These are phyloP conservation scores for Dendrobium nobile DNA, from an alignment of 106 monocot species.

Conservation along the genomic window DNA sequence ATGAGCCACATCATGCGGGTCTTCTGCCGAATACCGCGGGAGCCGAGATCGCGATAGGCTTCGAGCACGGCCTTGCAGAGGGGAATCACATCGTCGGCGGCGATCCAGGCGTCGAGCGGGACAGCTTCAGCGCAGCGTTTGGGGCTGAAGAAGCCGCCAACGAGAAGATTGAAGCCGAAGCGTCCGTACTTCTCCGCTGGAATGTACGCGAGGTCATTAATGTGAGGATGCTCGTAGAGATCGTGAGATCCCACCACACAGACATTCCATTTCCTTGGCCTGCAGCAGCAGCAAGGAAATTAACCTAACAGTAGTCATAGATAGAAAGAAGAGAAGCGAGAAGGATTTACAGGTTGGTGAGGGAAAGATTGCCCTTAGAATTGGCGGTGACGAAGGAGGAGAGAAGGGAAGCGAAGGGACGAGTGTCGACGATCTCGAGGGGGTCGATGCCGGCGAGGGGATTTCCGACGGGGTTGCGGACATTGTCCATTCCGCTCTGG, in stretches of 20 bases:
- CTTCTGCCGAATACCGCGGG: conserved; percentile 82
- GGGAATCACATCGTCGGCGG: conserved; percentile 58
- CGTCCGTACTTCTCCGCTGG: conserved; percentile 69
- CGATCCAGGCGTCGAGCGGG: conserved; percentile 84
- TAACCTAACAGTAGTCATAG: background rate
- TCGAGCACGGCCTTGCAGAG: conserved; percentile 74
- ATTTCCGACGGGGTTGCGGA: conserved; percentile 93
- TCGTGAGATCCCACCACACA: conserved; percentile 91
- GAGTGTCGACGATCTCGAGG: conserved; percentile 82
- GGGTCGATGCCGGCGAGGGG: conserved; percentile 91
- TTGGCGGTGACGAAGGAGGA: conserved; percentile 61
- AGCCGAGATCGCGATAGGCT: conserved; percentile 84
- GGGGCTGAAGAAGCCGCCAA: conserved; percentile 96
- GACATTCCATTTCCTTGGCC: conserved; percentile 98
- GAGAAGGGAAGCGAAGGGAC: conserved; percentile 64
- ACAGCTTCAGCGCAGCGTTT: conserved; percentile 87
- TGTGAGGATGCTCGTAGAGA: conserved; percentile 93
- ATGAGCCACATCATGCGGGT: conserved; percentile 99
- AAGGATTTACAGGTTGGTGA: conserved; percentile 68
- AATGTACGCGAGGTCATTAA: conserved; percentile 96
- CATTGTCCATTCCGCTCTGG: conserved; percentile 98
- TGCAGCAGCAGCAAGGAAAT: conserved; percentile 6
- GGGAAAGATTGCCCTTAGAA: conserved; percentile 47
- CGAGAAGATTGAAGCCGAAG: conserved; percentile 89
- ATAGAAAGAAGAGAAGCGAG: background rate